Evolutionary conservation across 1,284 basidiomycete species (phyloP), one percentile per base, ranked within the genome.

Genomic region (Ceratobasidium papillatum): DNA sequence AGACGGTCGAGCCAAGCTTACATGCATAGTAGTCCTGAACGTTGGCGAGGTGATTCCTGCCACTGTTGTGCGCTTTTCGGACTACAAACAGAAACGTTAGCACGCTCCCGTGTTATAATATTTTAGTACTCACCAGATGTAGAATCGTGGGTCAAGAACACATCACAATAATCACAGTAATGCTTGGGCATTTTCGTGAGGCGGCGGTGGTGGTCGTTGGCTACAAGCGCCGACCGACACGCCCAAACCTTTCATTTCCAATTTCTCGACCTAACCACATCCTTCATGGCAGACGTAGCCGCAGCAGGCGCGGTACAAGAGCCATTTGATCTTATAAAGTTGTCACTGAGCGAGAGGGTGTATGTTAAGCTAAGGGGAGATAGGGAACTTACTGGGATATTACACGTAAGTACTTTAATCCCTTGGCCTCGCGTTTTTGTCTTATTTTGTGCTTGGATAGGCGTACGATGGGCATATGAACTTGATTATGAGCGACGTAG

Each of bases 401-500:
- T 99, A 72, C 98, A 99, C 84, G 96, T 96, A 81, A 73, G 93
- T 82, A 63, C 78, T 76, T 75, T 76, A 71, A 12, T n/a, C 43
- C 14, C 22, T n/a, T 59, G 12, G 27, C 27, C 17, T 36, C 45
- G 27, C 22, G 45, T 49, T 47, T 41, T 36, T 41, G 14, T 49
- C 47, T 73, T 43, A 38, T 30, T 27, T 27, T 22, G 62, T 27
- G 72, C 75, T 27, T 2, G 30, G 22, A 27, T 78, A 98, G 96
- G 97, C 98, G 22, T 99, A 99, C 81, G 98, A 99, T 84, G 96
- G 96, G 30, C 98, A 99, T 84, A 99, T 99, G 97, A 99, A 99
- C 83, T 86, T 99, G 80, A 98, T 99, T 77, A 87, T 99, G 77
- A 97, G 94, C 77, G 94, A 98, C 80, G 98, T 99, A 9, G 96